Conservation (phyloP, 2,329 filamentous ascomycete species). For the Colletotrichum sublineola region DNA sequence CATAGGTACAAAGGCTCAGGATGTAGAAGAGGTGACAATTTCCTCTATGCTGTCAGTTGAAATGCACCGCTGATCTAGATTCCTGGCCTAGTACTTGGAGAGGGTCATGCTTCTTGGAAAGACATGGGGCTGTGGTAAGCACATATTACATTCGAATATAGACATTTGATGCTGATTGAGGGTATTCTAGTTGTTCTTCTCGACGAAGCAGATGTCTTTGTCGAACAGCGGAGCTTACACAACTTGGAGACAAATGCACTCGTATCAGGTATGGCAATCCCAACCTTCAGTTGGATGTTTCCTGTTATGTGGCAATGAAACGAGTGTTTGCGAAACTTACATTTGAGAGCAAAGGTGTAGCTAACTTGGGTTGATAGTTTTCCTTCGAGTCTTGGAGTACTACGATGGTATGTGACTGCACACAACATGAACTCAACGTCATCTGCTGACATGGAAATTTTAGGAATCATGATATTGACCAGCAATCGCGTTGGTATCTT, state of each 20-base stretch:
- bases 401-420: conserved; percentile 47
- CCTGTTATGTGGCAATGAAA: too few species aligned
- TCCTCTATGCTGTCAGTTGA: too few species aligned
- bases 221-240: conserved; percentile 43
- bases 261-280: conserved; percentile 42
- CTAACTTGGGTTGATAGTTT: conserved; percentile 45
- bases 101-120: conserved; percentile 49
- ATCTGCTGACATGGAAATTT: too few species aligned
- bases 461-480: too few species aligned
- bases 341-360: too few species aligned
- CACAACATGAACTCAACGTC: too few species aligned
- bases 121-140: conserved; percentile 50
- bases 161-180: too few species aligned
- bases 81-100: conserved; percentile 45
- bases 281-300: too few species aligned
- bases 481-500: too few species aligned
- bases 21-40: conserved; percentile 46
- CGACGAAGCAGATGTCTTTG: conserved; percentile 50
- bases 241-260: conserved; percentile 72
- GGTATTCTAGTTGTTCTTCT: conserved; percentile 45
- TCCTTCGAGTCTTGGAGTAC: conserved; percentile 54
- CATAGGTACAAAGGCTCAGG: conserved; percentile 49
- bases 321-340: too few species aligned
- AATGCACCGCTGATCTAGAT: too few species aligned
- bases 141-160: too few species aligned